These are phyloP conservation scores for Exserohilum rostratum DNA, from an alignment of 2,329 filamentous ascomycete species.

Conservation along the genomic window DNA sequence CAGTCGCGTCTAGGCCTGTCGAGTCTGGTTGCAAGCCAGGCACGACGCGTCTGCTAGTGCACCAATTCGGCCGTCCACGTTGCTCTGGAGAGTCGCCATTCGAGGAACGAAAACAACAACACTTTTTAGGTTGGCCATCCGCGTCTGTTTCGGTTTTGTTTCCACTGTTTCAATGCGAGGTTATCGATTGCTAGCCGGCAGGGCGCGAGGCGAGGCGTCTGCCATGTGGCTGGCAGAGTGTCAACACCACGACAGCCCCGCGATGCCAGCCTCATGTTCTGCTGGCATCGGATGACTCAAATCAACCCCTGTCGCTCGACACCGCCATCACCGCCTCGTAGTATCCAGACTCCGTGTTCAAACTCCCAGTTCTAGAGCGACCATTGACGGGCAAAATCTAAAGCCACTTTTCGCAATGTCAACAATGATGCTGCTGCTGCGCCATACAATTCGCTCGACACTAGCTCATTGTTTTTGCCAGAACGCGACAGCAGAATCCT, in stretches of 20 bases:
- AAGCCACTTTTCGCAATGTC: neutral
- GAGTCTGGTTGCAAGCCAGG: slow-evolving; percentile 9
- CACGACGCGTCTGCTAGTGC: slow-evolving; percentile 15
- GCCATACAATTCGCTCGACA: neutral
- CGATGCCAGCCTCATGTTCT: slow-evolving; percentile 6
- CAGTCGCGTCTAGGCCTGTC: slow-evolving; percentile 17
- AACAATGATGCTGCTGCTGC: neutral
- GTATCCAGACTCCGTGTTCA: no score
- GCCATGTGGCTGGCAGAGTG: slow-evolving; percentile 17
- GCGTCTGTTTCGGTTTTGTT: slow-evolving; percentile 25
- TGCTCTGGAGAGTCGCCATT: slow-evolving; percentile 37
- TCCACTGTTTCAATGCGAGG: slow-evolving; percentile 1
- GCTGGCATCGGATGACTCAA: neutral
- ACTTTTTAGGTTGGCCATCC: slow-evolving; percentile 20
- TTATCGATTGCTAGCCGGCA: slow-evolving; percentile 33
- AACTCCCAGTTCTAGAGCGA: neutral
- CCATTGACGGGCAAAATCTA: no score
- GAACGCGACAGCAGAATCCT: slow-evolving; percentile 14
- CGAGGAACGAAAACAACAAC: slow-evolving; percentile 37
- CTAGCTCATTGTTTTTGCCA: slow-evolving; percentile 14
- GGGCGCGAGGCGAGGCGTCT: slow-evolving; percentile 6
- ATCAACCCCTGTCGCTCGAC: neutral
- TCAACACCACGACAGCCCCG: slow-evolving; percentile 32
- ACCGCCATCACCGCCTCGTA: neutral
- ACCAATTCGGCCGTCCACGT: slow-evolving; percentile 4